Base-by-base conservation (phyloP, 352 stramenopile species). In the Thalassiosira exigua region DNA sequence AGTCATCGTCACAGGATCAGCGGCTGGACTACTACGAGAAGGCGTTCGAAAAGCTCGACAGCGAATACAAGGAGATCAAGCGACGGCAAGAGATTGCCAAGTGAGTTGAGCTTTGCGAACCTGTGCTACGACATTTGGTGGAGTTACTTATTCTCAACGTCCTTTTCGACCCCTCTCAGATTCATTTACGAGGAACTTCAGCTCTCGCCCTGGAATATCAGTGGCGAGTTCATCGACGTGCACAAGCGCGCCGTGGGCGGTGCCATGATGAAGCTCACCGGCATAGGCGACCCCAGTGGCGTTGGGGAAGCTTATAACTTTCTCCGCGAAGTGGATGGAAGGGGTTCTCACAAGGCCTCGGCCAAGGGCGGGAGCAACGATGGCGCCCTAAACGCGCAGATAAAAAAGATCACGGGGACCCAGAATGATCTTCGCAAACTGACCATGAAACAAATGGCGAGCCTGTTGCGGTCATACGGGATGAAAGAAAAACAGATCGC, bases 401-500 rank as follows among this genome's bases (percentile, higher is more conserved):
- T 92, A 50, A 90, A 92, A 60, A 93, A 93, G 52, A 93, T 93
- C 66, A 93, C 88, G 1, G 88, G 88, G 36, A 93, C 88, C 24
- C 77, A 91, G 52, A 88, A 92, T 75, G 88, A 93, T 86, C 76
- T 93, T 46, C 73, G 88, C 72, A 93, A 93, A 65, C 76, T 93
- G 1, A 93, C 86, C 14, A 93, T 93, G 88, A 91, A 91, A 29
- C 88, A 93, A 66, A 93, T 93, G 88, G 88, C 83, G 33, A 79
- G 65, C 33, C 76, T 93, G 46, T 72, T 93, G 33, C 75, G 81
- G 21, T 90, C 79, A 2, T 92, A 91, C 67, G 86, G 84, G 26
- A 92, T 93, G 86, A 79, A 81, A 56, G 74, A 92, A 61, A 92
- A 90, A 29, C 39, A 92, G 30, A 91, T 93, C 56, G 61, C 87